phyloP scores from a whole-genome alignment of 768 basidiomycete species.

The Hydnum rufescens region DNA sequence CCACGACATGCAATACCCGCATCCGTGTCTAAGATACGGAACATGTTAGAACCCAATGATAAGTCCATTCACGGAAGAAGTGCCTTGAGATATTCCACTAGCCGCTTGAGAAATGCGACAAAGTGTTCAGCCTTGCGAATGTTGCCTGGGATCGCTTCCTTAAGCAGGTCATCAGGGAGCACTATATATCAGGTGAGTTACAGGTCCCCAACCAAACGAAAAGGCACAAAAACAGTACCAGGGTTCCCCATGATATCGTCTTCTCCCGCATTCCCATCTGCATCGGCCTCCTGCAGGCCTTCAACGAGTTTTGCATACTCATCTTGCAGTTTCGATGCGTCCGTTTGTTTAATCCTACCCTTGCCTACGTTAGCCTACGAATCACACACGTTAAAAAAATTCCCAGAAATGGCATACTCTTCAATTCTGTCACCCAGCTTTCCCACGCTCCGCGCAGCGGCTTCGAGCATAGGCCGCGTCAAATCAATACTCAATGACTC shows the following conservation, averaged over 20 bases:
- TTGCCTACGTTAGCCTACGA: background rate
- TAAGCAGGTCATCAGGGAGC: slow-evolving; percentile 82
- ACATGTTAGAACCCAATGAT: background rate
- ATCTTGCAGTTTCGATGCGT: slow-evolving; percentile 85
- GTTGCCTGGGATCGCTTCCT: slow-evolving; percentile 93
- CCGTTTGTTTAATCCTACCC: slow-evolving; percentile 74
- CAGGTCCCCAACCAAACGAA: background rate
- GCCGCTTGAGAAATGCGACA: slow-evolving; percentile 91
- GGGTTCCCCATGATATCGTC: slow-evolving; percentile 84
- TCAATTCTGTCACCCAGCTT: slow-evolving; percentile 84
- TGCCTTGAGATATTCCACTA: slow-evolving; percentile 97
- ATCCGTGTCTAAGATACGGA: slow-evolving; percentile 57
- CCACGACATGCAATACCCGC: slow-evolving; percentile 98
- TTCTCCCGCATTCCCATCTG: slow-evolving; percentile 29
- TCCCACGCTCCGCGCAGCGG: slow-evolving; percentile 70
- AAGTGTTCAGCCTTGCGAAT: slow-evolving; percentile 99
- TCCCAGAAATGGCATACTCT: slow-evolving; percentile 36
- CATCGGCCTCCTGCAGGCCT: slow-evolving; percentile 68
- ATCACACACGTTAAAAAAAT: background rate
- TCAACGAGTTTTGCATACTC: slow-evolving; percentile 93
- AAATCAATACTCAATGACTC: slow-evolving; percentile 95
- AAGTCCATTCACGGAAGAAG: background rate
- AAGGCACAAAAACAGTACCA: slow-evolving; percentile 23
- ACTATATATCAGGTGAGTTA: slow-evolving; percentile 25
- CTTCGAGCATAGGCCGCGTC: slow-evolving; percentile 93